Conservation (phyloP, 2,329 filamentous ascomycete genomes). For the Sporothrix brasiliensis region DNA sequence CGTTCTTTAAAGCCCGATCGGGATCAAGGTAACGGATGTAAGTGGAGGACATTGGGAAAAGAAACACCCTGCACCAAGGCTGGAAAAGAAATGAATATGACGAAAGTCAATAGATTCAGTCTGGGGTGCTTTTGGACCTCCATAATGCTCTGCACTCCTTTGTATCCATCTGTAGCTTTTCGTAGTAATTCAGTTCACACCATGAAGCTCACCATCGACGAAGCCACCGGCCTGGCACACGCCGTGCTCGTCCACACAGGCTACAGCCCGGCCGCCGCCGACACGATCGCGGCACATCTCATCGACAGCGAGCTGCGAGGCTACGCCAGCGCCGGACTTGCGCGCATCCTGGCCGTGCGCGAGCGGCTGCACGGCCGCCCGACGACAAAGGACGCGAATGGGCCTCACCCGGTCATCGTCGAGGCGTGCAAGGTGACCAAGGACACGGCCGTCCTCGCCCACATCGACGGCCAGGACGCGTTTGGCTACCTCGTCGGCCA, state of each 20-base stretch:
- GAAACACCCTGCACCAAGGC: no score
- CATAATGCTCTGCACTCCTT: no score
- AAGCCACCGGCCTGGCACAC: background rate
- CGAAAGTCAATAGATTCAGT: background rate
- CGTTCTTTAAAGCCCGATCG: background rate
- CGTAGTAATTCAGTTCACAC: background rate
- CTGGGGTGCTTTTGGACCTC: no score
- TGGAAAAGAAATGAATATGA: background rate
- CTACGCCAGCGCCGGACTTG: background rate
- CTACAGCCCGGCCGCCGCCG: background rate
- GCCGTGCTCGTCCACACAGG: background rate
- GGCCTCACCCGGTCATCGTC: background rate
- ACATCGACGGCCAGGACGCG: constrained; percentile 7
- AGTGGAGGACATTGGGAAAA: background rate
- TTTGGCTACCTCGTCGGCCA: constrained; percentile 10
- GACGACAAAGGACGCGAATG: background rate
- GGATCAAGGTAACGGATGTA: no score
- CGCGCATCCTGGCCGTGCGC: background rate
- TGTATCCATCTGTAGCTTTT: no score
- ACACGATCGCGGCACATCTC: constrained; percentile 1
- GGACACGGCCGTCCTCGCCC: background rate
- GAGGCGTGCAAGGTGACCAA: background rate
- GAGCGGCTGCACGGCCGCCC: background rate
- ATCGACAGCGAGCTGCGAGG: constrained; percentile 15
- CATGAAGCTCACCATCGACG: background rate